phyloP scores from a whole-genome alignment of 345 rosid species.

The Schrenkiella parvula region DNA sequence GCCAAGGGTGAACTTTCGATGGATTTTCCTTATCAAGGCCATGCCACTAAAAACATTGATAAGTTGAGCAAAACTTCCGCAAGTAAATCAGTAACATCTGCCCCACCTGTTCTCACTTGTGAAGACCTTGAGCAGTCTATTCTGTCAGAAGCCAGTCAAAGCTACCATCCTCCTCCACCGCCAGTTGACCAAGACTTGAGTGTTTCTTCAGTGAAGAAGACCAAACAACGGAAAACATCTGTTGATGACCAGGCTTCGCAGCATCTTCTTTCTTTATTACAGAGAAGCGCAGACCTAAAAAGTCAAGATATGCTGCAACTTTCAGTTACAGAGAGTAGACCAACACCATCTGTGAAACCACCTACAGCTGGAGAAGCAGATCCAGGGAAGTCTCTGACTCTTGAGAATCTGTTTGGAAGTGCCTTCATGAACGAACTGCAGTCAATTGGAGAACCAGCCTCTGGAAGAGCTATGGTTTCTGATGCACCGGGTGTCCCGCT shows the following conservation, averaged over 20 bases:
- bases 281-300: conserved; percentile 44
- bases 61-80: conserved; percentile 27
- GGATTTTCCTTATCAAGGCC: conserved; percentile 38
- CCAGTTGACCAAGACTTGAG: conserved; percentile 37
- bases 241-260: conserved; percentile 67
- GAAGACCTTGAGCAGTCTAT: conserved; percentile 98
- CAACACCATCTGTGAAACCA: conserved; percentile 19
- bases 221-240: conserved; percentile 43
- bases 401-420: conserved; percentile 88
- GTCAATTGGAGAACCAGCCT: conserved; percentile 58
- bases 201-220: conserved; percentile 30
- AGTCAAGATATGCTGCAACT: conserved; percentile 27
- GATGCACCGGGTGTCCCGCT: conserved; percentile 40
- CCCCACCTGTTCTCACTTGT: conserved; percentile 81
- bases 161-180: conserved; percentile 36
- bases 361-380: conserved; percentile 39
- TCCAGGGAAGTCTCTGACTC: conserved; percentile 63
- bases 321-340: conserved; percentile 34
- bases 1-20: conserved; percentile 25
- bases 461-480: conserved; percentile 39
- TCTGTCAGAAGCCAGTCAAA: conserved; percentile 58
- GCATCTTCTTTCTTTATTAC: conserved; percentile 84
- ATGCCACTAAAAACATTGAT: conserved; percentile 37
- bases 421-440: conserved; percentile 95
- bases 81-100: conserved; percentile 36